These are phyloP conservation scores for Combretum micranthum DNA, from an alignment of 345 rosid species.

Conservation along the genomic window DNA sequence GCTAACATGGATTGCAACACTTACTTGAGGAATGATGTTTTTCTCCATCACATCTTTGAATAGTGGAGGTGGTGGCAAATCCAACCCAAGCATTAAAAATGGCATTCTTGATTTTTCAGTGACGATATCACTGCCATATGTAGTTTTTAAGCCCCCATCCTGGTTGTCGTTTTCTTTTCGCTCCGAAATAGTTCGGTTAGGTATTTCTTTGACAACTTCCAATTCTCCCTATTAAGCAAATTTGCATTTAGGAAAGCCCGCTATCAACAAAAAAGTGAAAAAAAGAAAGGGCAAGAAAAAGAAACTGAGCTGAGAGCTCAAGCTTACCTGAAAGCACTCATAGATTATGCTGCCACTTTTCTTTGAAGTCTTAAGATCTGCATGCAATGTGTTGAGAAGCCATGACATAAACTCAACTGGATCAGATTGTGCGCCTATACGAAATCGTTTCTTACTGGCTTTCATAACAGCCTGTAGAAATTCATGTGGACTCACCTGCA, in stretches of 20 bases:
- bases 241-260: slow-evolving; percentile 10
- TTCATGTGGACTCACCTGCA: slow-evolving; percentile 98
- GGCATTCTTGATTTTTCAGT: slow-evolving; percentile 77
- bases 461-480: slow-evolving; percentile 98
- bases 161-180: slow-evolving; percentile 40
- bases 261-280: not conserved
- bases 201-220: slow-evolving; percentile 79
- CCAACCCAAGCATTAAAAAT: slow-evolving; percentile 93
- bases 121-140: slow-evolving; percentile 17
- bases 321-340: slow-evolving; percentile 81
- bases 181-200: slow-evolving; percentile 35
- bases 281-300: not conserved
- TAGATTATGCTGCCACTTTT: slow-evolving; percentile 66
- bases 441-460: slow-evolving; percentile 78
- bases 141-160: slow-evolving; percentile 10
- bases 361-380: slow-evolving; percentile 58
- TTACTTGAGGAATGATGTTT: slow-evolving; percentile 96
- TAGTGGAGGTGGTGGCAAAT: slow-evolving; percentile 96
- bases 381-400: slow-evolving; percentile 90
- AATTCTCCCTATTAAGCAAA: slow-evolving; percentile 58
- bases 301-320: not conserved
- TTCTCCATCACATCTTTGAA: slow-evolving; percentile 99
- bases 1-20: not conserved
- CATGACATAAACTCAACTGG: slow-evolving; percentile 97
- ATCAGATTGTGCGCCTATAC: slow-evolving; percentile 87